phyloP scores from a whole-genome alignment of 2,329 filamentous ascomycete genomes.

The Trichoderma semiorbis region DNA sequence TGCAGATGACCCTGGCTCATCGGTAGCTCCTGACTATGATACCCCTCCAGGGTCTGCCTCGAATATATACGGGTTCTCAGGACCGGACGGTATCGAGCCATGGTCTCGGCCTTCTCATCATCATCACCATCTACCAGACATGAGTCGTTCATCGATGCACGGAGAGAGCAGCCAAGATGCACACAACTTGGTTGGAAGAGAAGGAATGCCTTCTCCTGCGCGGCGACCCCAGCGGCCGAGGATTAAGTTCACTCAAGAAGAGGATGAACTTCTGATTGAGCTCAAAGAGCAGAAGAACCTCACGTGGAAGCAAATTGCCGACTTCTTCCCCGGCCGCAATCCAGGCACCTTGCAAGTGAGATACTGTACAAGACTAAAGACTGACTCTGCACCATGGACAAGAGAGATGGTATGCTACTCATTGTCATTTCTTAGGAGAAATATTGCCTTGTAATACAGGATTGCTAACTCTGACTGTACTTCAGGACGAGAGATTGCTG shows the following conservation, averaged over 20 bases:
- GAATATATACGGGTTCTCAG: constrained; percentile 47
- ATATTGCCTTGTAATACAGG: not conserved
- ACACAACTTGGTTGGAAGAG: constrained; percentile 81
- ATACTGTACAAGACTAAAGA: constrained; percentile 93
- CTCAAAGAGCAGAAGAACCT: constrained; percentile 92
- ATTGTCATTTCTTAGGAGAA: not conserved
- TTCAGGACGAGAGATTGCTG: constrained; percentile 71
- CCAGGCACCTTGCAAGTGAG: constrained; percentile 89
- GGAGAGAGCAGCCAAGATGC: constrained; percentile 57
- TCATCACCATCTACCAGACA: constrained; percentile 76
- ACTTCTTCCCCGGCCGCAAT: constrained; percentile 89
- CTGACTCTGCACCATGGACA: constrained; percentile 89
- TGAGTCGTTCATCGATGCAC: constrained; percentile 63
- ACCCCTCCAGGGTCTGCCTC: constrained; percentile 52
- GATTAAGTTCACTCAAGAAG: constrained; percentile 89
- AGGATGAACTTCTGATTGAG: constrained; percentile 82
- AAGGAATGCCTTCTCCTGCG: constrained; percentile 82
- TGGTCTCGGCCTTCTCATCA: constrained; percentile 63
- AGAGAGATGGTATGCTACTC: constrained; percentile 74
- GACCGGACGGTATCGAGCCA: constrained; percentile 29
- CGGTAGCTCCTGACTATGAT: constrained; percentile 48
- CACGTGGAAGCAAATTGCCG: constrained; percentile 96
- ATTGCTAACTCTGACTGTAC: not conserved
- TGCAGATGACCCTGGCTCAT: not conserved
- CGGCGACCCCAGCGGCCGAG: constrained; percentile 80